A percentile compares a stretch with the other conserved stretches of the same genome.
These are phyloP conservation scores for Solanum hybrid DNA, from an alignment of 305 asterid genomes.

Conservation along the genomic window DNA sequence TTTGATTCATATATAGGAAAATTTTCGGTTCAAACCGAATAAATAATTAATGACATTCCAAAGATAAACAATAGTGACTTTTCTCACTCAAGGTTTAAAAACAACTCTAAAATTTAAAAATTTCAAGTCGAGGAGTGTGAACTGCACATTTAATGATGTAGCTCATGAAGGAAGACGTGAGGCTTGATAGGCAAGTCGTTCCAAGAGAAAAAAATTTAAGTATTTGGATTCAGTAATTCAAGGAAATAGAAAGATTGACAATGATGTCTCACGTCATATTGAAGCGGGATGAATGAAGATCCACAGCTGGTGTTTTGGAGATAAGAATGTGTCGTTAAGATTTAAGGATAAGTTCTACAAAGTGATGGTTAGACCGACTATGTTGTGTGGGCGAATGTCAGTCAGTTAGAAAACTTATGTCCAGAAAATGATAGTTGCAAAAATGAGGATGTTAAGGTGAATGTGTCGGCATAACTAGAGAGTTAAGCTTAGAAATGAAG, in stretches of 20 bases:
- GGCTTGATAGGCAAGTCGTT: background rate
- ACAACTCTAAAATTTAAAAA: too few species aligned
- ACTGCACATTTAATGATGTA: background rate
- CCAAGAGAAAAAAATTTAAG: background rate
- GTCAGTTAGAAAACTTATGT: background rate
- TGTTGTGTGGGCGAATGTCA: background rate
- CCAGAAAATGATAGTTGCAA: background rate
- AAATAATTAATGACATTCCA: too few species aligned
- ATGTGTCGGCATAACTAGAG: background rate
- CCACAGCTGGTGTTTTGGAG: background rate
- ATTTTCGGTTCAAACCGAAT: background rate
- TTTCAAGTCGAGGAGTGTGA: too few species aligned
- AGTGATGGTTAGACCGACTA: background rate
- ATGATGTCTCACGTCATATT: background rate
- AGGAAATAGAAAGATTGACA: background rate
- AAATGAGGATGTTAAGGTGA: background rate
- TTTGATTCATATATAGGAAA: background rate
- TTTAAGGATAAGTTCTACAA: background rate
- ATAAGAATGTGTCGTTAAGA: background rate
- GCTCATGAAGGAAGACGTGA: too few species aligned
- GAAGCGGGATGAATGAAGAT: background rate
- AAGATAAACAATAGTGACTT: too few species aligned
- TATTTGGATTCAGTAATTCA: background rate
- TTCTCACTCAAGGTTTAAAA: background rate
- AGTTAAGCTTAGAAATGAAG: background rate